Base-by-base conservation (phyloP, 1,139 yeast genomes). In the Lodderomyces jiufengensis region DNA sequence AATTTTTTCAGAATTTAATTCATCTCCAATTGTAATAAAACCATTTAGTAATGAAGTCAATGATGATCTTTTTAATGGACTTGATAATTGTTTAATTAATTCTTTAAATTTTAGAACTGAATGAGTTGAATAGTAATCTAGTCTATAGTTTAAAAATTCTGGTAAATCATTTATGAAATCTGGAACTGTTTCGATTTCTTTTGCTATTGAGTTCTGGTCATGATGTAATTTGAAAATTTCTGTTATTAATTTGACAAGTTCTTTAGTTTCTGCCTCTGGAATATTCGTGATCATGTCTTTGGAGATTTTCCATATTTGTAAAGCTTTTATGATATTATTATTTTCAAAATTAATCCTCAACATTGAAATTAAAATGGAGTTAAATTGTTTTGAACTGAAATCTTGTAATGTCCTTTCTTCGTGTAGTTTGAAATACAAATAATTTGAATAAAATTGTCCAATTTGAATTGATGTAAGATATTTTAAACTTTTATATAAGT, bases 21-120 rank as follows among this genome's bases (percentile, higher is more conserved):
- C 60, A 33, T 57, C 56, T 26, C 56, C 52, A 30, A 52, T 59
- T 8, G 31, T 26, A 27, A 65, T 38, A 37, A 64, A 65, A 3
- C 58, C 49, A n/a, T 49, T 48, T 32, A 68, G 57, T 25, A 69
- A 50, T 37, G 55, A 55, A 3, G 70, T 59, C n/a, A 67, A 49
- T 1, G 66, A 55, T 47, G 54, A 56, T 27, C 71, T 48, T 24
- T 52, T 44, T 15, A 66, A 43, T 5, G 72, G 73, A 2, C 60
- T 50, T 10, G 35, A 36, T 9, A 66, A 39, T n/a, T 41, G 37
- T 21, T 49, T 46, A 3, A 61, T 40, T 13, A 59, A 40, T 4
- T 31, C 32, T 16, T 54, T 48, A 36, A 62, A 58, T 30, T 47
- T 42, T 1, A 12, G 29, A 8, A 30, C 12, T 5, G 31, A 23